Evolutionary conservation across 208 protist genomes (phyloP).

Genomic region (Phytomonas francai): DNA sequence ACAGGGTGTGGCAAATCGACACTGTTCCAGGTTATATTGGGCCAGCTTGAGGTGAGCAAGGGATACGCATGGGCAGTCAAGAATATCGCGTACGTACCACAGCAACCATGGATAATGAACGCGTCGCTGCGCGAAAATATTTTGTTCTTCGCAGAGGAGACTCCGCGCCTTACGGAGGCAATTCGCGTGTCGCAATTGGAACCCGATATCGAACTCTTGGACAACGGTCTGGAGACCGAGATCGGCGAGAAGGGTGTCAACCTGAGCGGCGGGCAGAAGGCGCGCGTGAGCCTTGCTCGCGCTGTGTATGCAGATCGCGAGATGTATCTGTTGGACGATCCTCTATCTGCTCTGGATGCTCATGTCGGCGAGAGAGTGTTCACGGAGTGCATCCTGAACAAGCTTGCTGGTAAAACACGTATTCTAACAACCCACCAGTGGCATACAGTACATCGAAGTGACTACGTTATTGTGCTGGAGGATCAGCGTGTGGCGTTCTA

Average conservation of each 20-base stretch:
- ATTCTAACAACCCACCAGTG: slow-evolving; percentile 91
- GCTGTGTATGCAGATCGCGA: slow-evolving; percentile 82
- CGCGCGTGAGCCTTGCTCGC: slow-evolving; percentile 76
- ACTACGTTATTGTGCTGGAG: slow-evolving; percentile 77
- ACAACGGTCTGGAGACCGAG: slow-evolving; percentile 23
- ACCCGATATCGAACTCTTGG: slow-evolving; percentile 61
- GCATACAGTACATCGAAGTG: slow-evolving; percentile 6
- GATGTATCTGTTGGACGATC: slow-evolving; percentile 88
- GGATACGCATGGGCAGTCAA: slow-evolving; percentile 18
- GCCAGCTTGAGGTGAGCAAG: slow-evolving; percentile 22
- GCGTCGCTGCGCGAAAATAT: slow-evolving; percentile 91
- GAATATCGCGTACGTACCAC: slow-evolving; percentile 82
- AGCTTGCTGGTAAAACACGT: slow-evolving; percentile 69
- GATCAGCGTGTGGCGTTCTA: slow-evolving; percentile 27
- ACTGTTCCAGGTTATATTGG: slow-evolving; percentile 33
- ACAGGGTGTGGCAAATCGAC: slow-evolving; percentile 73
- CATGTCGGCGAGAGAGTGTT: slow-evolving; percentile 70
- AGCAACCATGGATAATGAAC: slow-evolving; percentile 92
- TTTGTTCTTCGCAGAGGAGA: slow-evolving; percentile 61
- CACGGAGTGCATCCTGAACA: slow-evolving; percentile 31
- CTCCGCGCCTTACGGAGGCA: slow-evolving; percentile 11
- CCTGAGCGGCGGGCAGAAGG: slow-evolving; percentile 84
- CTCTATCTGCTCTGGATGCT: slow-evolving; percentile 90
- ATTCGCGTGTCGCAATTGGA: slow-evolving; percentile 53
- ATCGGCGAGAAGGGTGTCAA: slow-evolving; percentile 46